A percentile compares a stretch with the other conserved stretches of the same genome.
Conservation (phyloP, 2,329 filamentous ascomycete genomes). For the Penicillium expansum region DNA sequence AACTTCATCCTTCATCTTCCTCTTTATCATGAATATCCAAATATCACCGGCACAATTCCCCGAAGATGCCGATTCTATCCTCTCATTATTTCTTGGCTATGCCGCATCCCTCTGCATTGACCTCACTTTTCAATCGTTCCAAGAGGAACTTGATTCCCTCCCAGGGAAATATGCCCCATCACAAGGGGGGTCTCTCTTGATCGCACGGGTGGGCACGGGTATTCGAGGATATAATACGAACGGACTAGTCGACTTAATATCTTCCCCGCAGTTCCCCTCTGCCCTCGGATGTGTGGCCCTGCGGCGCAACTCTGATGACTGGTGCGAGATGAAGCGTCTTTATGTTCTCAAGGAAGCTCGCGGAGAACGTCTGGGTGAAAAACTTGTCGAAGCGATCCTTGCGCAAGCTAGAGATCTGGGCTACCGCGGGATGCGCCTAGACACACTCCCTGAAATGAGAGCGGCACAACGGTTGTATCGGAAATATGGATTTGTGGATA, state of each 20-base stretch:
- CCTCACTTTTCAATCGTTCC: slow-evolving; percentile 57
- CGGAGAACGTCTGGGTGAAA: slow-evolving; percentile 50
- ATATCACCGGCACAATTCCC: slow-evolving; percentile 42
- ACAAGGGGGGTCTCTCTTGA: slow-evolving; percentile 48
- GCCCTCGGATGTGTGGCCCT: slow-evolving; percentile 53
- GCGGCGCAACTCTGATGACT: slow-evolving; percentile 32
- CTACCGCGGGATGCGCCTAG: slow-evolving; percentile 54
- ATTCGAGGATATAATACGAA: neutral
- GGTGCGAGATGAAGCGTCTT: slow-evolving; percentile 59
- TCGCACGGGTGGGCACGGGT: slow-evolving; percentile 37
- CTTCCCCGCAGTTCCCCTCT: neutral
- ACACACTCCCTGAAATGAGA: slow-evolving; percentile 55
- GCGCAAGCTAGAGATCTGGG: slow-evolving; percentile 46
- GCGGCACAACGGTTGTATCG: slow-evolving; percentile 52
- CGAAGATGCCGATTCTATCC: slow-evolving; percentile 44
- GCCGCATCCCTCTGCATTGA: slow-evolving; percentile 50
- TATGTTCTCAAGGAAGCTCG: slow-evolving; percentile 51
- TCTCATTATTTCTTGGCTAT: slow-evolving; percentile 46
- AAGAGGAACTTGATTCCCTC: slow-evolving; percentile 51
- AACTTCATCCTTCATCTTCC: neutral
- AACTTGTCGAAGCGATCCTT: slow-evolving; percentile 48
- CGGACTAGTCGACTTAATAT: neutral
- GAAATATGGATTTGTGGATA: slow-evolving; percentile 52
- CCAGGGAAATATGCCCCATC: slow-evolving; percentile 54
- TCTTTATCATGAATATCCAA: slow-evolving; percentile 15